phyloP scores from a whole-genome alignment of 2,329 filamentous ascomycete species.

The Colletotrichum cereale region DNA sequence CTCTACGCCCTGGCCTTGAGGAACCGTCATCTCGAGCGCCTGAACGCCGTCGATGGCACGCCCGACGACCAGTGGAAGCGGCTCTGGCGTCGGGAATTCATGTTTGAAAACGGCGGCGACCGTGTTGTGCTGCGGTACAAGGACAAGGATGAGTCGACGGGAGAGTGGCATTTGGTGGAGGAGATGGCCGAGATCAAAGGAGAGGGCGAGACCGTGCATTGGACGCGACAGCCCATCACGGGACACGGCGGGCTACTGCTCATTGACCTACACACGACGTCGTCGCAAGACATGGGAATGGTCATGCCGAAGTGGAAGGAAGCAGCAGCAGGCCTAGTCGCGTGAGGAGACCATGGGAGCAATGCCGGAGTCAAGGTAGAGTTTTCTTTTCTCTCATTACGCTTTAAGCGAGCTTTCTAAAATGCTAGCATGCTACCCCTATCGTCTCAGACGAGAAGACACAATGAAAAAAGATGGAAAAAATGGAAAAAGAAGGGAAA shows the following conservation, averaged over 20 bases:
- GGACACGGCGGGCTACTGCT: constrained; percentile 41
- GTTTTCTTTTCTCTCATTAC: constrained; percentile 10
- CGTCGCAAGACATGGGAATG: not conserved
- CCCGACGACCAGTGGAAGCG: constrained; percentile 49
- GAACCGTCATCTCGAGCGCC: constrained; percentile 46
- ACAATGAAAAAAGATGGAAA: not conserved
- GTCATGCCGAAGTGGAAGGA: not conserved
- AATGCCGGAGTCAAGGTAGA: not conserved
- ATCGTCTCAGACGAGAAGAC: not conserved
- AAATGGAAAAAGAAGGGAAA: not conserved
- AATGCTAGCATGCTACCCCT: constrained; percentile 10
- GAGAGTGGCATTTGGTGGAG: constrained; percentile 53
- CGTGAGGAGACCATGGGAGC: too few relatives aligned
- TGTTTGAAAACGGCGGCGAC: constrained; percentile 52
- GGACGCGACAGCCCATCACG: constrained; percentile 53
- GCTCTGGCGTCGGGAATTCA: constrained; percentile 49
- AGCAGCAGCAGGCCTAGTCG: not conserved
- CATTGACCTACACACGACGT: constrained; percentile 19
- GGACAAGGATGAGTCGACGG: constrained; percentile 44
- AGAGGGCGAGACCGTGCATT: constrained; percentile 46
- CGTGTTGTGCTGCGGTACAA: constrained; percentile 49
- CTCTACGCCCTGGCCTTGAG: constrained; percentile 46
- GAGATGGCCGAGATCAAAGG: constrained; percentile 51
- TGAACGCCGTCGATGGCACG: constrained; percentile 47
- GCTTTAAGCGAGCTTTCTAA: not conserved